Percentiles rank a stretch among this genome's conserved stretches.
Evolutionary conservation across 2,329 filamentous ascomycete genomes (phyloP).

Genomic region (Alternaria viburni): DNA sequence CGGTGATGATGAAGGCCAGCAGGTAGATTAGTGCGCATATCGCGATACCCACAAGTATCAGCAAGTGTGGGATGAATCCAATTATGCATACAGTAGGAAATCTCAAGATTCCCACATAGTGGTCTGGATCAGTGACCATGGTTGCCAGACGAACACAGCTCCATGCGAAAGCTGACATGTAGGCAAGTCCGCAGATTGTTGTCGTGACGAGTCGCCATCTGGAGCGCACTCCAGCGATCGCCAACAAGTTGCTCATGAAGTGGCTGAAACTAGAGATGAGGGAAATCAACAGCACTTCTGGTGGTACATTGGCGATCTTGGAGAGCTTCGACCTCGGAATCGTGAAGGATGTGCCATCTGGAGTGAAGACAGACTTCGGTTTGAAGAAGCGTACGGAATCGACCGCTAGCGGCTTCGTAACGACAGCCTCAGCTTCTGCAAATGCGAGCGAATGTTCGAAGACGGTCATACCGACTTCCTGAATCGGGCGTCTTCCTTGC

Average conservation of each 20-base stretch:
- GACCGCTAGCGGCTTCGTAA: constrained; percentile 79
- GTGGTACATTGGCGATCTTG: constrained; percentile 82
- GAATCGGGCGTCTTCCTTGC: constrained; percentile 78
- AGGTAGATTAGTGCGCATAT: constrained; percentile 79
- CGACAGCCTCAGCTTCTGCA: constrained; percentile 89
- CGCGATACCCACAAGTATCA: constrained; percentile 80
- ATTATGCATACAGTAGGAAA: constrained; percentile 96
- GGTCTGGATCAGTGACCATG: constrained; percentile 46
- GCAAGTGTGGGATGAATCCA: constrained; percentile 91
- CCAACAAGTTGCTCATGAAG: constrained; percentile 81
- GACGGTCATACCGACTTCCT: constrained; percentile 93
- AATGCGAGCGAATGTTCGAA: constrained; percentile 97
- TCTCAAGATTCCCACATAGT: constrained; percentile 72
- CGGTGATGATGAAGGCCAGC: constrained; percentile 77
- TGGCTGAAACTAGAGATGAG: constrained; percentile 91
- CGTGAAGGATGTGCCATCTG: constrained; percentile 53
- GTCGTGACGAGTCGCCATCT: constrained; percentile 85
- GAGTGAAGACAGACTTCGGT: constrained; percentile 45
- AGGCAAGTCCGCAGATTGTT: constrained; percentile 86
- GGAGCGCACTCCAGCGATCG: constrained; percentile 79
- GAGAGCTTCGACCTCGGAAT: constrained; percentile 67
- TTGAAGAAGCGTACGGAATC: constrained; percentile 63
- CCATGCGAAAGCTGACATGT: constrained; percentile 84
- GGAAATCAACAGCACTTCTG: constrained; percentile 85
- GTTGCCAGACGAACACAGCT: constrained; percentile 63